Evolutionary conservation across 1,284 basidiomycete species (phyloP).

Genomic region (Mixia osmundae): DNA sequence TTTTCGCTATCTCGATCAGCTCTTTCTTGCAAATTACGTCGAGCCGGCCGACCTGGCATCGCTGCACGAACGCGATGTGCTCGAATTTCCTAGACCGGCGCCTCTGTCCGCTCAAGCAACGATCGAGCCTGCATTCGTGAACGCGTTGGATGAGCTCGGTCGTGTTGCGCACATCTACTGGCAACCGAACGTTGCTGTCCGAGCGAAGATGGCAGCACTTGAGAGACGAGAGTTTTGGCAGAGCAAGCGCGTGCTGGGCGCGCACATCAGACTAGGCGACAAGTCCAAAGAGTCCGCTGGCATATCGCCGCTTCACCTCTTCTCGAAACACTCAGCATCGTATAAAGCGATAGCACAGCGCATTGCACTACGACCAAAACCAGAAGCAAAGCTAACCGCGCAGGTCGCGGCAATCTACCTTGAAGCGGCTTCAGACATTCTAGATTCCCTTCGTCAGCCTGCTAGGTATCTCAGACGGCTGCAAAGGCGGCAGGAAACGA

Average conservation of each 20-base stretch:
- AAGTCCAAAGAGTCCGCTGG: conserved; percentile 14
- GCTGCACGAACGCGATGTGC: conserved; percentile 9
- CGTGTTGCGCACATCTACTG: conserved; percentile 2
- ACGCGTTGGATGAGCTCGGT: conserved; percentile 2
- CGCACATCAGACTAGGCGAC: conserved; percentile 12
- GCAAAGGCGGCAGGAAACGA: too few species aligned
- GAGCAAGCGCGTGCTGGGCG: conserved; percentile 13
- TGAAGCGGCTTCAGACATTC: too few species aligned
- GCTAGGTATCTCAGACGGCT: too few species aligned
- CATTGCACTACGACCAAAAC: too few species aligned
- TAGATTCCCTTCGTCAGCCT: too few species aligned
- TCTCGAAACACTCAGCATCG: too few species aligned
- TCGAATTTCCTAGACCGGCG: background rate
- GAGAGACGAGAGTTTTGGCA: conserved; percentile 6
- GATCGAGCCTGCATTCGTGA: conserved; percentile 2
- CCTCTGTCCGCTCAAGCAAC: conserved; percentile 6
- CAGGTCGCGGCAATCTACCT: too few species aligned
- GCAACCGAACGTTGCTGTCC: conserved; percentile 2
- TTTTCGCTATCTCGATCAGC: conserved; percentile 14
- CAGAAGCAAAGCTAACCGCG: too few species aligned
- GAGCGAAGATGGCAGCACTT: background rate
- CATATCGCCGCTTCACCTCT: too few species aligned
- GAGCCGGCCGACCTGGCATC: conserved; percentile 1
- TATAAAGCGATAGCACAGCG: too few species aligned
- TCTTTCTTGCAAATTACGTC: conserved; percentile 7